A percentile compares a stretch with the other conserved stretches of the same genome.
Evolutionary conservation across 2,329 filamentous ascomycete species (phyloP).

Genomic region (Hansfordia pulvinata): DNA sequence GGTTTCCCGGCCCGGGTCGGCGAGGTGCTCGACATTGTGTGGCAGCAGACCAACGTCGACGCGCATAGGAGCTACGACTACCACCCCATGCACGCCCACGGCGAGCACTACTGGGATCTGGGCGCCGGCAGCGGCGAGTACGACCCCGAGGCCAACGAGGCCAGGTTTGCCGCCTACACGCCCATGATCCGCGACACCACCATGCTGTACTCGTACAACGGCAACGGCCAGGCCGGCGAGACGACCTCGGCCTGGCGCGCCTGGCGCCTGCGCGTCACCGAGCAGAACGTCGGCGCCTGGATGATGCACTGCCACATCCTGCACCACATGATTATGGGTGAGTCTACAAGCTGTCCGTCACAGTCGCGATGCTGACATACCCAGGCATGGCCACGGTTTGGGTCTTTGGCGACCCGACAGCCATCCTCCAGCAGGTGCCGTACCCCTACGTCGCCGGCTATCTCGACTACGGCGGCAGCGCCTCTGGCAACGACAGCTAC

Average conservation of each 20-base stretch:
- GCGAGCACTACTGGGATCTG: constrained; percentile 37
- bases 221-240: constrained; percentile 21
- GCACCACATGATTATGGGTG: constrained; percentile 44
- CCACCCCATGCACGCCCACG: constrained; percentile 43
- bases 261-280: constrained; percentile 35
- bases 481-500: constrained; percentile 25
- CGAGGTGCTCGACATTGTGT: constrained; percentile 40
- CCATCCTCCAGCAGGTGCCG: constrained; percentile 20
- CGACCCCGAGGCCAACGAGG: constrained; percentile 32
- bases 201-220: constrained; percentile 39
- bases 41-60: constrained; percentile 25
- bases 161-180: constrained; percentile 17
- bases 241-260: constrained; percentile 41
- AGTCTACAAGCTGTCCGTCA: too few relatives aligned
- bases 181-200: constrained; percentile 32
- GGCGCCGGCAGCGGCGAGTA: constrained; percentile 39
- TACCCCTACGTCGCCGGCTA: constrained; percentile 24
- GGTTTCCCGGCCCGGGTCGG: constrained; percentile 39
- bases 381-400: constrained; percentile 29
- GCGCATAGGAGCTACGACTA: constrained; percentile 23
- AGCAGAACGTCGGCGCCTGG: constrained; percentile 40
- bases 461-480: constrained; percentile 27
- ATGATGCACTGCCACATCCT: constrained; percentile 50
- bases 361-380: too few relatives aligned
- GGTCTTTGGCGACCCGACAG: constrained; percentile 22